A percentile compares a stretch with the other conserved stretches of the same genome.
Conservation (phyloP, 78 protist genomes). For the Corallochytrium limacisporum region DNA sequence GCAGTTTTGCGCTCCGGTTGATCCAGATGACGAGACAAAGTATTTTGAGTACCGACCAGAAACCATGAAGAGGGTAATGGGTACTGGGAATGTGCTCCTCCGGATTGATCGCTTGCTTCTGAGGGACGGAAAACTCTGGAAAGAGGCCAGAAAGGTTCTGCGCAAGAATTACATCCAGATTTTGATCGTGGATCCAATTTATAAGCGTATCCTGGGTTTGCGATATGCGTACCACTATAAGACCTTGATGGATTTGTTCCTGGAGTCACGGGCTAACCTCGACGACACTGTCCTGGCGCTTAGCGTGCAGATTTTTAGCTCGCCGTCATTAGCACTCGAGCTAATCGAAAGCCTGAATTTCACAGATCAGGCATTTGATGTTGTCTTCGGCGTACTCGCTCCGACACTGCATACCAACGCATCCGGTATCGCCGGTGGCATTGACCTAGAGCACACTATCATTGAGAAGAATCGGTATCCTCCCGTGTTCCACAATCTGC, state of each 20-base stretch:
- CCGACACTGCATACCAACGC: too few relatives aligned
- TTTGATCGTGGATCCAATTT: not conserved
- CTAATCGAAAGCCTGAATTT: not conserved
- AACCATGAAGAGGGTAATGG: too few relatives aligned
- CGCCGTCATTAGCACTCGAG: not conserved
- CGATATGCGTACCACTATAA: not conserved
- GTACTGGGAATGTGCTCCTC: too few relatives aligned
- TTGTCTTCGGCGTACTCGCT: too few relatives aligned
- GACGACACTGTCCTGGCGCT: not conserved
- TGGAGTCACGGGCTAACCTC: not conserved
- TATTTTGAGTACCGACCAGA: too few relatives aligned
- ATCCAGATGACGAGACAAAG: too few relatives aligned
- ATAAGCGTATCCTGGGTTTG: not conserved
- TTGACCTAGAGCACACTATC: too few relatives aligned
- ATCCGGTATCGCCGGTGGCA: too few relatives aligned
- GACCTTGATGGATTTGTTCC: not conserved
- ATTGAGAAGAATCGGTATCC: too few relatives aligned
- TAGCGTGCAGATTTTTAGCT: not conserved
- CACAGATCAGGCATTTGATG: too few relatives aligned
- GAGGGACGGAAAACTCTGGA: not conserved
- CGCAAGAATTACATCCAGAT: not conserved
- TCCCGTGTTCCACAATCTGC: too few relatives aligned
- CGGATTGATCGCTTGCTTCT: not conserved
- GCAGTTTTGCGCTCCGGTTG: too few relatives aligned
- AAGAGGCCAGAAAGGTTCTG: not conserved